A percentile compares a stretch with the other conserved stretches of the same genome.
These are phyloP conservation scores for Staphylotrichum tortipilum DNA, from an alignment of 495 filamentous ascomycete species.

Conservation along the genomic window DNA sequence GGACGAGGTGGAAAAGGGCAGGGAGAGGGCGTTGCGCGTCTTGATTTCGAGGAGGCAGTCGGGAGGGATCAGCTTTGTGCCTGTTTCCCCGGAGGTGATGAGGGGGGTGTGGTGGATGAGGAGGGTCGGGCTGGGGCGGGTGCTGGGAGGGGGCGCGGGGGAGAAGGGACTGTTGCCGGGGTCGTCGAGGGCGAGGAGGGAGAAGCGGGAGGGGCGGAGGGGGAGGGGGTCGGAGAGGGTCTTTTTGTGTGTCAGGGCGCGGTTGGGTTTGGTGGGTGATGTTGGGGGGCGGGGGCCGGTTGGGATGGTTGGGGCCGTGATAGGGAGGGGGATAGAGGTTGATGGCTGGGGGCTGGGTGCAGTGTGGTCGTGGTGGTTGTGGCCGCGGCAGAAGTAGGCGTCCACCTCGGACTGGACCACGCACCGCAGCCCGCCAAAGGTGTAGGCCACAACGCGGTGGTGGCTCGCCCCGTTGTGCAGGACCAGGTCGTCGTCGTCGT, in stretches of 20 bases:
- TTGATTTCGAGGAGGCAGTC: slow-evolving; percentile 21
- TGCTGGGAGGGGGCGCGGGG: background rate
- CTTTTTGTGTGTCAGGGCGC: background rate
- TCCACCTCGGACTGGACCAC: slow-evolving; percentile 22
- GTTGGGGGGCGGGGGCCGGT: background rate
- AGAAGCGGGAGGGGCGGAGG: background rate
- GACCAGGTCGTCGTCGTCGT: background rate
- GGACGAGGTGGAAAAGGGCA: slow-evolving; percentile 5
- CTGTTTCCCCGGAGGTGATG: no score
- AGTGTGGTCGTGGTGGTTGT: background rate
- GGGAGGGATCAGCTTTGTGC: slow-evolving; percentile 12
- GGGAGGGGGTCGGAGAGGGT: background rate
- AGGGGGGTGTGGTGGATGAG: slow-evolving; percentile 6
- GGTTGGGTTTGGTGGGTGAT: background rate
- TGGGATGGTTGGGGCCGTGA: no score
- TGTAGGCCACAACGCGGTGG: slow-evolving; percentile 20
- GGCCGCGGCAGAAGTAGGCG: slow-evolving; percentile 13
- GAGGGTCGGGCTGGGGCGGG: slow-evolving; percentile 2
- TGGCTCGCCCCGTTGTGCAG: slow-evolving; percentile 18
- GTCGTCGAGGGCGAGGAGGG: slow-evolving; percentile 14
- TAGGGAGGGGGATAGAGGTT: no score
- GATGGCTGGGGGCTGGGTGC: no score
- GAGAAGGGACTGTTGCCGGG: slow-evolving; percentile 11
- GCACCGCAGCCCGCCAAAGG: slow-evolving; percentile 12
- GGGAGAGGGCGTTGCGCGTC: slow-evolving; percentile 6